Conservation (phyloP, 1,284 basidiomycete genomes). For the Cutaneotrichosporon sp. region DNA sequence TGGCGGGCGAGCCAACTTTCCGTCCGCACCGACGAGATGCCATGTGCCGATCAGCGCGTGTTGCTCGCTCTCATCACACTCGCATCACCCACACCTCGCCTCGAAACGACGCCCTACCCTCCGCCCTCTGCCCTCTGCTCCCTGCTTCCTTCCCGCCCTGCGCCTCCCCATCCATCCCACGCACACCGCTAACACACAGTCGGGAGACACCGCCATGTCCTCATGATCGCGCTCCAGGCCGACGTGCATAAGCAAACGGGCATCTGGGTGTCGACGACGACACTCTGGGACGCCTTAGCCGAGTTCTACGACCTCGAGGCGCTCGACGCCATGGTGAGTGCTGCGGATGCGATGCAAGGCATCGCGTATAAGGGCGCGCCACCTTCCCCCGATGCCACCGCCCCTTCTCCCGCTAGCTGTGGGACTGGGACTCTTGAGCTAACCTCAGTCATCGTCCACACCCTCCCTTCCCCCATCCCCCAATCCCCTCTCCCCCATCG, state of each 20-base stretch:
- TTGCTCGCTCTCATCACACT: neutral
- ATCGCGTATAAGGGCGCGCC: neutral
- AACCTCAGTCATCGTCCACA: conserved; percentile 20
- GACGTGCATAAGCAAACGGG: conserved; percentile 39
- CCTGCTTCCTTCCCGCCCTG: neutral
- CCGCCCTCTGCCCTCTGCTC: too few species aligned
- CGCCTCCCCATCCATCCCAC: neutral
- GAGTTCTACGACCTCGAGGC: conserved; percentile 73
- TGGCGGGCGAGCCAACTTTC: too few species aligned
- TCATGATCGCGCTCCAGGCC: conserved; percentile 42
- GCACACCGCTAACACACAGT: conserved; percentile 24
- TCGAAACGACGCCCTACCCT: too few species aligned
- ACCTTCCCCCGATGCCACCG: neutral
- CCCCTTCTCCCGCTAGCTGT: neutral
- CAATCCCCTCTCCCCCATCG: conserved; percentile 23
- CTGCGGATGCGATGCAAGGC: neutral
- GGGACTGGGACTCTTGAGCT: neutral
- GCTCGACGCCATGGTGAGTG: conserved; percentile 69
- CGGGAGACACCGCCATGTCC: conserved; percentile 41
- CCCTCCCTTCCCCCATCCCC: conserved; percentile 25
- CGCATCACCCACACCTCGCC: neutral
- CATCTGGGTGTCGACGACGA: conserved; percentile 59
- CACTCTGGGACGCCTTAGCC: conserved; percentile 72
- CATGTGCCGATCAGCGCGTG: too few species aligned
- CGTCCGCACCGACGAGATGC: too few species aligned